Base-by-base conservation (phyloP, 805 yeast genomes). In the Pichia gijzeniarum region DNA sequence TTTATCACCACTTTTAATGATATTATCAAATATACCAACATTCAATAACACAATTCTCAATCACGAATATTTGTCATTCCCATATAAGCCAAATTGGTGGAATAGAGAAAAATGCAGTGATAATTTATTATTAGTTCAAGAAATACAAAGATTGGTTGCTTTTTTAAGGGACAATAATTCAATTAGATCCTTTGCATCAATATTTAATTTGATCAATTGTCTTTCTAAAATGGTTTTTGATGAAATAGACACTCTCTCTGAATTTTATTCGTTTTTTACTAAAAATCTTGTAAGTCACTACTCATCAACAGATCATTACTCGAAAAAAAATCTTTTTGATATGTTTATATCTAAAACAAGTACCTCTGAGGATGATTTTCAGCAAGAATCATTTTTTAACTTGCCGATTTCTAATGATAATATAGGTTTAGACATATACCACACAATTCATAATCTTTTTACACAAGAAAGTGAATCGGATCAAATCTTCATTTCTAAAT, bases 71-170 rank as follows among this genome's bases (percentile, higher is more conserved):
- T 49, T 53, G 2, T 58, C 60, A 3, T 60, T 70, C 43, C 70
- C 71, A 0, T 70, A 54, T 47, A 53, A 63, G 14, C 62, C 65
- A 4, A 54, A 57, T 38, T 71, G 76, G 76, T 71, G 68, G 65
- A 67, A 54, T 45, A 53, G 55, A 5, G 62, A 63, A 22, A 57
- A 50, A 28, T 55, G 64, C 20, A 33, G 53, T 2, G 45, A 53
- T 7, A 57, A 59, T 40, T 48, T 62, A n/a, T 44, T 54, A 10
- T 58, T 65, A 17, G 45, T 64, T 6, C 53, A 64, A 41, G 76
- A 71, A 49, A 48, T 64, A 1, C 75, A 71, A 49, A 53, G 72
- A 48, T 39, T 64, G 21, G 56, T 69, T 28, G 71, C 65, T 2
- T 68, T 70, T 48, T 51, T 71, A 25, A 6, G 28, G 35, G 64